These are phyloP conservation scores for Nicotiana tomentosiformis DNA, from an alignment of 257 asterid genomes.

Conservation along the genomic window DNA sequence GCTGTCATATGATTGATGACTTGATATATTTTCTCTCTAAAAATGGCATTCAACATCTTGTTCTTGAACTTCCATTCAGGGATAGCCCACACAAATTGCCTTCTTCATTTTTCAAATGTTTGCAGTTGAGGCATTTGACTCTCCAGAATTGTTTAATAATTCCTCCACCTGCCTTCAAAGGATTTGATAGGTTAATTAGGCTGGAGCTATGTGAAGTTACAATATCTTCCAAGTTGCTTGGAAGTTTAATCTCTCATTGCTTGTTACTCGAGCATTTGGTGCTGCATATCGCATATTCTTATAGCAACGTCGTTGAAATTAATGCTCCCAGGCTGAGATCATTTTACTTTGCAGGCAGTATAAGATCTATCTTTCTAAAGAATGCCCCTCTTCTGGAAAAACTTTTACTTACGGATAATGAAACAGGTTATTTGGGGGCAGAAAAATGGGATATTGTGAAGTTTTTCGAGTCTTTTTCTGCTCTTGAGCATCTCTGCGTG, in stretches of 20 bases:
- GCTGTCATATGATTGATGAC: neutral
- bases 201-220: conserved; percentile 6
- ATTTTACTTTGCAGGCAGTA: neutral
- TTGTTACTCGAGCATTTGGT: neutral
- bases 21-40: neutral
- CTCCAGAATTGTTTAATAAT: neutral
- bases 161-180: neutral
- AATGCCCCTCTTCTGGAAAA: neutral
- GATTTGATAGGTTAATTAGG: neutral
- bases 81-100: neutral
- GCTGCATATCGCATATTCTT: neutral
- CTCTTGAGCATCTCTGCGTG: neutral
- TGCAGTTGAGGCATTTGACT: conserved; percentile 5
- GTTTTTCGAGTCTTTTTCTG: neutral
- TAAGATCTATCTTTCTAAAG: neutral
- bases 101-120: neutral
- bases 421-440: neutral
- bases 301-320: neutral
- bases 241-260: conserved; percentile 2
- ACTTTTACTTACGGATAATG: neutral
- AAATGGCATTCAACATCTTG: neutral
- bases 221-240: neutral
- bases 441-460: conserved; percentile 1
- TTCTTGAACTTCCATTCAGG: neutral
- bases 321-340: conserved; percentile 8